Base-by-base conservation (phyloP, 2,329 filamentous ascomycete genomes). In the Alternaria brassicae region DNA sequence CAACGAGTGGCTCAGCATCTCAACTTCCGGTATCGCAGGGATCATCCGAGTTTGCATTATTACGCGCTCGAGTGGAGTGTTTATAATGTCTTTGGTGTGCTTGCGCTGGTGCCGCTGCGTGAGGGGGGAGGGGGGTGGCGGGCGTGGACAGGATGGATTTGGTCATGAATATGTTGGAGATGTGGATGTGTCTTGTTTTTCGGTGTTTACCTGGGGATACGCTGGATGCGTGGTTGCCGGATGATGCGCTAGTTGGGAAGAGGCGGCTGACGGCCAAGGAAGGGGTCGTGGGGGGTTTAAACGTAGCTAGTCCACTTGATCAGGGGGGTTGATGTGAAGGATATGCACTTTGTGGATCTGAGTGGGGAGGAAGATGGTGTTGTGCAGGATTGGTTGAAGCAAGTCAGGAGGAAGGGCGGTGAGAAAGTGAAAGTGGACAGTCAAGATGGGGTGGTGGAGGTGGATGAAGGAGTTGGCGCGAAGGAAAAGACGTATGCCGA, bases 171-270 rank as follows among this genome's bases (percentile, higher is more conserved):
- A 41, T 78, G 6, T 41, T 77, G 15, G 76, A 78, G 50, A 76
- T 76, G 72, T 77, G 75, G 73, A 72, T 72, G 61, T 64, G 66
- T 56, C 61, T 77, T n/a, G 45, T 75, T 0, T 76, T 78, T 41
- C 66, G 70, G 15, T 62, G 63, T 15, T 52, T 77, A 13, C 74
- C 69, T 0, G 6, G 15, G 1, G 34, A 63, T 9, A 65, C 48
- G 8, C 50, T 77, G 36, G 44, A 58, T 4, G 60, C 65, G 9
- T 78, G 70, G 70, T 28, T 75, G 4, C 70, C 71, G 0, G 48
- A 56, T 1, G 53, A 59, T 28, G 56, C 32, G 1, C 34, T 47
- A 0, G 25, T 63, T 1, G 49, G 37, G 12, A 41, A 53, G 2
- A 19, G 28, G 12, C 37, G 45, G 30, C 61, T 50, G 23, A 21